A percentile compares a stretch with the other conserved stretches of the same genome.
Conservation (phyloP, 176 grass and related monocot genomes). For the Eremochloa ophiuroides region DNA sequence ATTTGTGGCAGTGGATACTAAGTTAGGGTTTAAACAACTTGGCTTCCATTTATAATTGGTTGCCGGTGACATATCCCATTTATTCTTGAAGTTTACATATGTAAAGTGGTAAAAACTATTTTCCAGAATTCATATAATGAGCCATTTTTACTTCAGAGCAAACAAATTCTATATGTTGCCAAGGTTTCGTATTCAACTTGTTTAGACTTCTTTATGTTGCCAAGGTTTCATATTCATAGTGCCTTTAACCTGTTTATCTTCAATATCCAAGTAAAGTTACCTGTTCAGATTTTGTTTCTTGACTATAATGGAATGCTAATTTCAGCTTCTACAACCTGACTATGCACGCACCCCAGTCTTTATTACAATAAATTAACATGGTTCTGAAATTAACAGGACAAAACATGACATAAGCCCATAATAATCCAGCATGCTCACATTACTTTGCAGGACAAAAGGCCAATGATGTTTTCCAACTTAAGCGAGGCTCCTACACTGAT, state of each 20-base stretch:
- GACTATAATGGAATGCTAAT: not conserved
- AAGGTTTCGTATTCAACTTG: not conserved
- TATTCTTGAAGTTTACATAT: not conserved
- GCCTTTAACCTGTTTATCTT: not conserved
- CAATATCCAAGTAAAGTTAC: not conserved
- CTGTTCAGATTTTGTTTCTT: not conserved
- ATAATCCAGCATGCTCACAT: constrained; percentile 14
- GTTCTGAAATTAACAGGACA: not conserved
- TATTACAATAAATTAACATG: not conserved
- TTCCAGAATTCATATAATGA: constrained; percentile 1
- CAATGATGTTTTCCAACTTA: constrained; percentile 68
- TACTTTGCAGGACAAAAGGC: constrained; percentile 66
- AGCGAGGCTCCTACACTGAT: constrained; percentile 70
- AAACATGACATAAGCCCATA: not conserved
- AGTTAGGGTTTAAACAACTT: constrained; percentile 8
- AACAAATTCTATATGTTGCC: not conserved
- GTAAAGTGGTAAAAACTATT: not conserved
- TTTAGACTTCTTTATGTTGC: not conserved
- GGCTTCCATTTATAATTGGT: not conserved
- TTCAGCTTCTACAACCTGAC: not conserved
- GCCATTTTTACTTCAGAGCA: not conserved
- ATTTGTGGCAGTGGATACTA: constrained; percentile 1
- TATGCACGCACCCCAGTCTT: not conserved
- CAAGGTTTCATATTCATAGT: not conserved
- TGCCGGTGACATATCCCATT: not conserved